Conservation (phyloP, 1,284 basidiomycete species). For the Moesziomyces sp. region DNA sequence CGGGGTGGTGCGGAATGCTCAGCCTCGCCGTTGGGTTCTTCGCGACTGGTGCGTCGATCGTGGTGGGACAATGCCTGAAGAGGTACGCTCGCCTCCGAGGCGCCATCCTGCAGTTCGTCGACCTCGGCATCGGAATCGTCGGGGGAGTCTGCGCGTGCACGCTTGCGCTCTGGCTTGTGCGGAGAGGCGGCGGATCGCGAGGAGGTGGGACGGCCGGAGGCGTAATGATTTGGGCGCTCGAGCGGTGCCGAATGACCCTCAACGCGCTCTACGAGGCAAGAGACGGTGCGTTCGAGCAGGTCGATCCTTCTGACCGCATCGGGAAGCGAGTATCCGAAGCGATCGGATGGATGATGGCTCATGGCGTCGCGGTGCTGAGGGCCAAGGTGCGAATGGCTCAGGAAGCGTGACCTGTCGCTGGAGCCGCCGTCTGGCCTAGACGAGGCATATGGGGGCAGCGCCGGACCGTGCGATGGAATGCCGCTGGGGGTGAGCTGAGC, state of each 20-base stretch:
- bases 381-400: conserved; percentile 3
- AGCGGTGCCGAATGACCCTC: conserved; percentile 11
- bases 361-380: conserved; percentile 7
- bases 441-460: conserved; percentile 5
- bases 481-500: conserved; percentile 22
- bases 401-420: conserved; percentile 4
- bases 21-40: conserved; percentile 1
- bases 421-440: conserved; percentile 2
- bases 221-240: conserved; percentile 1
- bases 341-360: conserved; percentile 17
- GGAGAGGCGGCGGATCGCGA: conserved; percentile 20
- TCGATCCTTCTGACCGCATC: conserved; percentile 40
- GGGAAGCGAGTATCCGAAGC: conserved; percentile 31
- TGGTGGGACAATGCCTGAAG: conserved; percentile 20
- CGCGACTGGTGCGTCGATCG: conserved; percentile 15
- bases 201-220: conserved; percentile 10
- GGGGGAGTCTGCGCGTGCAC: conserved; percentile 20
- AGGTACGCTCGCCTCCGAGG: conserved; percentile 36
- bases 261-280: conserved; percentile 23
- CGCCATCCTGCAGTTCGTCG: conserved; percentile 44
- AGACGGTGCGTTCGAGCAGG: conserved; percentile 33
- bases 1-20: conserved; percentile 4
- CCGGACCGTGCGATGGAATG: conserved; percentile 12
- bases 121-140: conserved; percentile 45
- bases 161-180: conserved; percentile 31